phyloP scores from a whole-genome alignment of 352 stramenopile species.

The Phytophthora melonis region DNA sequence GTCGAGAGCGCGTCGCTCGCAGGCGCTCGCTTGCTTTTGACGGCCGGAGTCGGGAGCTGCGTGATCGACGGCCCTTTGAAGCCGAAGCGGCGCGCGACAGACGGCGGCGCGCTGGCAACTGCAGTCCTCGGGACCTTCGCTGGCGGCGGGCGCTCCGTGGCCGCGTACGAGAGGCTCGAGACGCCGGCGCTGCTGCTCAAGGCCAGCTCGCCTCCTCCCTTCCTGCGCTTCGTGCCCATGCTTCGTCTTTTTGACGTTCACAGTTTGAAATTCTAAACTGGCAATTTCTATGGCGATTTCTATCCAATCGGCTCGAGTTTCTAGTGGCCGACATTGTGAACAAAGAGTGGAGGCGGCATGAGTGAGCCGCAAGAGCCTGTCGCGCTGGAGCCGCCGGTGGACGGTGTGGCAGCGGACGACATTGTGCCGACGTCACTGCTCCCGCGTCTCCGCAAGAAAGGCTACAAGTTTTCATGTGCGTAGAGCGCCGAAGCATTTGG shows the following conservation, averaged over 20 bases:
- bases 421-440: constrained; percentile 45
- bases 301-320: too few relatives aligned
- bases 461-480: constrained; percentile 76
- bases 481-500: background rate
- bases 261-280: constrained; percentile 35
- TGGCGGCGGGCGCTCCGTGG: constrained; percentile 23
- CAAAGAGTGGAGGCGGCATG: constrained; percentile 5
- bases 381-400: background rate
- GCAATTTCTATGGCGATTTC: background rate
- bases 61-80: constrained; percentile 50
- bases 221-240: constrained; percentile 53
- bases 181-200: background rate
- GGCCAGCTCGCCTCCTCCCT: constrained; percentile 30
- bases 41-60: constrained; percentile 23
- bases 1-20: too few relatives aligned
- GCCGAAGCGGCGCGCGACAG: constrained; percentile 43
- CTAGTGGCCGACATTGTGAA: too few relatives aligned
- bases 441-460: constrained; percentile 63
- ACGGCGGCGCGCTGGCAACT: background rate
- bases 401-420: constrained; percentile 19
- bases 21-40: background rate
- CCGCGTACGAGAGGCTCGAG: constrained; percentile 31
- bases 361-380: constrained; percentile 17
- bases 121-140: constrained; percentile 30
- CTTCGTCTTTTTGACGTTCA: background rate